Percentiles rank a stretch among this genome's conserved stretches.
Conservation (phyloP, 768 basidiomycete genomes). For the Russula earlei region DNA sequence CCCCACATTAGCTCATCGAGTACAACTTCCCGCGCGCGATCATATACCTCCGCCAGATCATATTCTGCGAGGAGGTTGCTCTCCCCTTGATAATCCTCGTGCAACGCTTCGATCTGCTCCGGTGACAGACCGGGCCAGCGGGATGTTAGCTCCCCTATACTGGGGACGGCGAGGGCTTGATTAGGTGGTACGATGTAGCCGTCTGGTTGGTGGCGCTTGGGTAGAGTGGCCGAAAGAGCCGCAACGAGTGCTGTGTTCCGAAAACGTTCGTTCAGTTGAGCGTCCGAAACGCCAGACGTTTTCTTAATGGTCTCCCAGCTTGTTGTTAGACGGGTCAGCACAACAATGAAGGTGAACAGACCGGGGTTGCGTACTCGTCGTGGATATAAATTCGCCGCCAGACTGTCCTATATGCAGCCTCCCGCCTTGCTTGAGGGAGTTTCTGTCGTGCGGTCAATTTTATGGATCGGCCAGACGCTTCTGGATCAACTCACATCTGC, state of each 20-base stretch:
- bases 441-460: slow-evolving; percentile 32
- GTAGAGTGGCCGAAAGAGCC: slow-evolving; percentile 44
- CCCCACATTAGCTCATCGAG: slow-evolving; percentile 38
- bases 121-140: slow-evolving; percentile 67
- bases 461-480: neutral
- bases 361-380: slow-evolving; percentile 53
- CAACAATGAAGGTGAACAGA: neutral
- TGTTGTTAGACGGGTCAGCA: slow-evolving; percentile 4
- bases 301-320: slow-evolving; percentile 75
- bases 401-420: slow-evolving; percentile 61
- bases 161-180: slow-evolving; percentile 50
- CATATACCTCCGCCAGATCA: slow-evolving; percentile 51
- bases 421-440: slow-evolving; percentile 58
- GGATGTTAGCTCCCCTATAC: slow-evolving; percentile 49
- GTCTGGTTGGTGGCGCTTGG: slow-evolving; percentile 32
- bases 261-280: slow-evolving; percentile 63
- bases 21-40: slow-evolving; percentile 55
- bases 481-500: slow-evolving; percentile 34
- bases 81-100: slow-evolving; percentile 53
- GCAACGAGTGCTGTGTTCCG: slow-evolving; percentile 65
- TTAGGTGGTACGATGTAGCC: slow-evolving; percentile 48
- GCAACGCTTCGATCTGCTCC: slow-evolving; percentile 52
- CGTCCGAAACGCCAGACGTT: slow-evolving; percentile 68
- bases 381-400: slow-evolving; percentile 87
- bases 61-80: slow-evolving; percentile 45